Evolutionary conservation across 2,329 filamentous ascomycete genomes (phyloP).

Genomic region (Clarireedia paspali): DNA sequence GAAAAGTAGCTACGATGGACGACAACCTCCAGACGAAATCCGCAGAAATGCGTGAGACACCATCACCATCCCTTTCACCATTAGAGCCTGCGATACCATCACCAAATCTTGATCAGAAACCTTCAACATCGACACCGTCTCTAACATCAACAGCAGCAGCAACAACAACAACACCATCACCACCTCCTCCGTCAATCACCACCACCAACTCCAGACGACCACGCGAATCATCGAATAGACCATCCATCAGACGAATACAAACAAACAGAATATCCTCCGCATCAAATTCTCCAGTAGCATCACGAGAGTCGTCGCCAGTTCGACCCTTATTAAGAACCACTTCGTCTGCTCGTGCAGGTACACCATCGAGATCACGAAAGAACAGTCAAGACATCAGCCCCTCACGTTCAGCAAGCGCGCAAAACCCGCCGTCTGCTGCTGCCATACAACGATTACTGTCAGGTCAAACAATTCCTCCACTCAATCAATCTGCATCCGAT

Average conservation of each 20-base stretch:
- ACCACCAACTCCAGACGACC: constrained; percentile 4
- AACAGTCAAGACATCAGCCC: constrained; percentile 62
- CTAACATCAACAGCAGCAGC: neutral
- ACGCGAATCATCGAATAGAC: constrained; percentile 21
- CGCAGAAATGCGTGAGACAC: constrained; percentile 4
- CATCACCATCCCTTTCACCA: neutral
- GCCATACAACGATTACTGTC: constrained; percentile 61
- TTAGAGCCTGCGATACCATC: constrained; percentile 2
- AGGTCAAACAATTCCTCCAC: constrained; percentile 53
- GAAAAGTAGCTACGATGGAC: constrained; percentile 8
- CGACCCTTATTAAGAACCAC: constrained; percentile 24
- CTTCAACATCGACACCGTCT: neutral
- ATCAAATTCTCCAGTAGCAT: constrained; percentile 38
- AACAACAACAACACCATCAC: neutral
- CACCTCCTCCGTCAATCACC: too few relatives aligned
- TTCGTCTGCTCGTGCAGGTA: constrained; percentile 19
- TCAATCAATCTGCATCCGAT: constrained; percentile 56
- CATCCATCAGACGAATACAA: constrained; percentile 22
- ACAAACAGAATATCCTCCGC: constrained; percentile 29
- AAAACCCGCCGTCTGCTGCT: constrained; percentile 52
- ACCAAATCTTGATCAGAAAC: neutral
- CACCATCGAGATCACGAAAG: constrained; percentile 48
- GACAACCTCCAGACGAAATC: neutral
- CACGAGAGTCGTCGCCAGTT: constrained; percentile 40
- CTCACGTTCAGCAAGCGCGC: constrained; percentile 41